Base-by-base conservation (phyloP, 192 early-diverging fungal species). In the Phycomyces blakesleeanus region DNA sequence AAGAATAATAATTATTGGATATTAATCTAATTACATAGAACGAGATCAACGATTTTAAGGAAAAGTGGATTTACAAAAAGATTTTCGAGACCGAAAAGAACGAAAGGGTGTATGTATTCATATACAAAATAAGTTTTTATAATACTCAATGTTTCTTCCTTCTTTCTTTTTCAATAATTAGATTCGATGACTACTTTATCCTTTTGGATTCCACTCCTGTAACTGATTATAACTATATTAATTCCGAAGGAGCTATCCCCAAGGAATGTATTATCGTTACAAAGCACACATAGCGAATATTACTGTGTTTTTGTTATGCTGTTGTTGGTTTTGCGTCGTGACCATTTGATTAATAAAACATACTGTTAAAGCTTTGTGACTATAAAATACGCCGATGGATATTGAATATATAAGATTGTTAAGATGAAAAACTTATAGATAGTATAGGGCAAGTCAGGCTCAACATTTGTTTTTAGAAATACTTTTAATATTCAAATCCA, bases 21-120 rank as follows among this genome's bases (percentile, higher is more conserved):
- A 27, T 10, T 8, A 38, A 53, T n/a, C 60, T 20, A 24, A 9
- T 20, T 42, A 18, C 24, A 21, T 57, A 87, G 75, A 77, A 84
- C 15, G 76, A 82, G 64, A 95, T 98, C 51, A 81, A 89, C 16
- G 81, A 76, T 38, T 98, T 99, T 66, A 96, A 93, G 80, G 77
- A 91, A 72, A 79, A 91, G 71, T 91, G 78, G 61, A 96, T 99
- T 60, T 95, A 96, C 75, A 77, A 82, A 34, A 76, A 83, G 14
- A 89, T 97, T 22, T 80, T 87, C 55, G 75, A 86, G 53, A 87
- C 88, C 16, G 97, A 99, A 77, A 50, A 80, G 53, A 59, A 67
- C 4, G 85, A 88, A 18, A 65, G 68, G 21, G 72, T 73, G 75
- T 94, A 82, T 69, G 70, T 72, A 24, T 26, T 8, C 14, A 3